Base-by-base conservation (phyloP, 2,329 filamentous ascomycete species). In the Harringtonia lauricola region DNA sequence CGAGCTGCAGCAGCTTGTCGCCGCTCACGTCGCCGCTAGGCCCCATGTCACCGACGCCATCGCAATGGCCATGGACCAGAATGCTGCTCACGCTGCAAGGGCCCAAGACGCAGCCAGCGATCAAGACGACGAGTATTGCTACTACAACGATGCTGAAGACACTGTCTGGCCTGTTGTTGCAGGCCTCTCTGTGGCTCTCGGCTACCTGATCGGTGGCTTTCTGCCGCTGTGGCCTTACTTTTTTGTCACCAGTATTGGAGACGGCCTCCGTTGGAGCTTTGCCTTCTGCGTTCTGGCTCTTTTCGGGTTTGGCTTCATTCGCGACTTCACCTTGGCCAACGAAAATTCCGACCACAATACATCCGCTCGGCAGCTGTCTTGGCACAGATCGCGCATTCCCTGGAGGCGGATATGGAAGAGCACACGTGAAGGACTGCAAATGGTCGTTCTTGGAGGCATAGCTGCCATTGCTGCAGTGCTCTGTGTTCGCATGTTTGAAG, bases 221-320 rank as follows among this genome's bases (percentile, higher is more conserved):
- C 49, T 60, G 9, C 58, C 57, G 2, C 47, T 59, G 19, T 54
- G 57, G 43, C 57, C 57, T 1, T 60, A 59, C 44, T 58, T 59
- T 38, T 51, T 57, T 17, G 54, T 57, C 21, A 29, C 22, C 2
- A 41, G 46, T 13, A 57, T 58, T 5, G 50, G 51, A 36, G 50
- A 57, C 37, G 58, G 58, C 15, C 46, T 60, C 39, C 41, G 53
- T 15, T 59, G 57, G 57, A 60, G 58, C 43, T 58, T 60, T 41
- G 45, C 42, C 15, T 54, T 59, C 18, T 60, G 58, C 41, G 45
- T 58, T 12, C 34, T 56, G 4, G 56, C 57, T 0, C 45, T 60
- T 33, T 59, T 59, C 43, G 19, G 49, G 4, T 60, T 59, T 51
- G 58, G 58, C 9, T 59, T 57, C 35, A 18, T 44, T 21, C 55